Evolutionary conservation across 768 basidiomycete species (phyloP).

Genomic region (Mycena pura): DNA sequence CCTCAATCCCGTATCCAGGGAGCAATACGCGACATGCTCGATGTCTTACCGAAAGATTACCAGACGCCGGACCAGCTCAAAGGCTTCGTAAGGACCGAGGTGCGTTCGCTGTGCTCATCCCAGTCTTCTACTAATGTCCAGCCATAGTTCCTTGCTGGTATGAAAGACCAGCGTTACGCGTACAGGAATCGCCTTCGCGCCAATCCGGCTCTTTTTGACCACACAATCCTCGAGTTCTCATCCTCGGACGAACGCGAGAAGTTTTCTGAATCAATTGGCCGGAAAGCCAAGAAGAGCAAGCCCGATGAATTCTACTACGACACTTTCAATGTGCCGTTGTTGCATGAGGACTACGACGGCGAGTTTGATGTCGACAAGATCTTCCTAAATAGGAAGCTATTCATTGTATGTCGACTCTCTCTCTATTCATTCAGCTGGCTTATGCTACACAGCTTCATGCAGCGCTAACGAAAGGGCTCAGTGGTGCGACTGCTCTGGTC

Average conservation of each 20-base stretch:
- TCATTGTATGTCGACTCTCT: neutral
- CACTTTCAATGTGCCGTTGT: constrained; percentile 1
- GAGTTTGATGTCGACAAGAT: neutral
- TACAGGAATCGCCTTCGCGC: neutral
- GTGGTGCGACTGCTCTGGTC: neutral
- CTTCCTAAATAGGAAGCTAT: neutral
- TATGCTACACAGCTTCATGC: neutral
- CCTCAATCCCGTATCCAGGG: constrained; percentile 7
- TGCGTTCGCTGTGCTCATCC: neutral
- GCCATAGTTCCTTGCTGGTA: neutral
- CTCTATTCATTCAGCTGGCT: neutral
- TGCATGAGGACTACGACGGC: constrained; percentile 5
- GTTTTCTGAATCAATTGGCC: neutral
- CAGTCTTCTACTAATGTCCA: neutral
- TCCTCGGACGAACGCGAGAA: neutral
- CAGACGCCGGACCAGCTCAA: neutral
- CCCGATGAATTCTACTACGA: constrained; percentile 1
- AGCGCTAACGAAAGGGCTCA: constrained; percentile 6
- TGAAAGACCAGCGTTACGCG: constrained; percentile 1
- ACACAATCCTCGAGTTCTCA: neutral
- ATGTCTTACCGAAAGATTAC: neutral
- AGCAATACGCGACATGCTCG: neutral
- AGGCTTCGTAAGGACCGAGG: constrained; percentile 1
- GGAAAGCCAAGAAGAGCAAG: neutral
- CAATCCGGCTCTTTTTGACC: neutral